Evolutionary conservation across 768 basidiomycete genomes (phyloP), one percentile per base, ranked within the genome.

Genomic region (Suillus bovinus): DNA sequence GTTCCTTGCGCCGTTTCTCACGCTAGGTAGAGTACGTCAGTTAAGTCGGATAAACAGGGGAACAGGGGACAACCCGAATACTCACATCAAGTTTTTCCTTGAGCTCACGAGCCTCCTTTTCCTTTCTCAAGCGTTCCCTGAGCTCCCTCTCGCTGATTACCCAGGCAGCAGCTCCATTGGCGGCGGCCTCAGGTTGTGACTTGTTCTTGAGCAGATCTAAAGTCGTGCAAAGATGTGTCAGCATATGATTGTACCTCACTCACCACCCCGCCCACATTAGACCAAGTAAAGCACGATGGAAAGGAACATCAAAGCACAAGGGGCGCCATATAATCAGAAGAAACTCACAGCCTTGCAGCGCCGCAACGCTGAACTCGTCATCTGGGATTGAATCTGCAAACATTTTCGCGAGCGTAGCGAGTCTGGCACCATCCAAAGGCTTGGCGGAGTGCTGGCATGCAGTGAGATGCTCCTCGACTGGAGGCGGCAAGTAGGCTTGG

Each of bases 361-460:
- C 89, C 22, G 94, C 94, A 60, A 95, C 90, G 69, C 90, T 91
- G 71, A 95, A 93, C 77, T 91, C 90, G 44, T 89, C 87, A 41
- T 93, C 90, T 0, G 94, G 93, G 24, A 96, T 86, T 27, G 85
- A 79, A 64, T 91, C 90, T 5, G 92, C 91, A 69, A 96, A 96
- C 62, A 79, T 70, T 78, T 89, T 86, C 11, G 92, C 93, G 17
- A 95, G 79, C n/a, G 75, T 68, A 31, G 84, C 86, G 29, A 94
- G 80, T 62, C 84, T 86, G 67, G 77, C 78, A 60, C 81, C 84
- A 69, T 87, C 86, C 63, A 93, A 79, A 11, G 90, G 86, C 64
- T 84, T 83, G 47, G 86, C 85, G 13, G 83, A 82, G 68, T 88
- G 87, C 64, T 86, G 84, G 66, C 79, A 83, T 36, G 82, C 80